phyloP scores from a whole-genome alignment of 345 rosid species.

The Aquilaria sinensis region DNA sequence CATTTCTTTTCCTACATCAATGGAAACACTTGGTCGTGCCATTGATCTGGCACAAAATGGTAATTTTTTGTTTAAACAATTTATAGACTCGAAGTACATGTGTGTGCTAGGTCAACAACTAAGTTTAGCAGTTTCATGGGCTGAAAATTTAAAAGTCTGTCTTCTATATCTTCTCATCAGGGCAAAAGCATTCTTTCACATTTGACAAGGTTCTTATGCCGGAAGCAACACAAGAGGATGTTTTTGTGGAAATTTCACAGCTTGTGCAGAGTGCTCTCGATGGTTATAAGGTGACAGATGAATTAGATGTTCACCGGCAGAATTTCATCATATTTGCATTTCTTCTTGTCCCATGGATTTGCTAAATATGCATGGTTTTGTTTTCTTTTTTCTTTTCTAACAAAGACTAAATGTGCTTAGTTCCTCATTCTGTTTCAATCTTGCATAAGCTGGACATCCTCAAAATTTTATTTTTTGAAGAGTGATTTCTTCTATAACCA shows the following conservation, averaged over 20 bases:
- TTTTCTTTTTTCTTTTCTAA: background rate
- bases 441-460: background rate
- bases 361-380: slow-evolving; percentile 1
- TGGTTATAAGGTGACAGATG: slow-evolving; percentile 77
- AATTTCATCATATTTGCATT: too few relatives aligned
- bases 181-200: slow-evolving; percentile 77
- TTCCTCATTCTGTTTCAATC: background rate
- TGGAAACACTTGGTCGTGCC: slow-evolving; percentile 72
- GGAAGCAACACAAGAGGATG: slow-evolving; percentile 71
- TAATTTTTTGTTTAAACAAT: slow-evolving; percentile 14
- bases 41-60: slow-evolving; percentile 78
- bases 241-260: slow-evolving; percentile 88
- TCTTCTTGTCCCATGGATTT: background rate
- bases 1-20: slow-evolving; percentile 62
- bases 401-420: background rate
- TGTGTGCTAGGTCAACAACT: too few relatives aligned
- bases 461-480: background rate
- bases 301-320: too few relatives aligned
- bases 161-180: slow-evolving; percentile 29
- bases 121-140: background rate
- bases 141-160: slow-evolving; percentile 6
- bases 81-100: background rate
- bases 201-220: slow-evolving; percentile 87
- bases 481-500: slow-evolving; percentile 3
- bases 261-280: slow-evolving; percentile 99